Evolutionary conservation across 805 yeast genomes (phyloP), one percentile per base, ranked within the genome.

Genomic region (Barnettozyma populi): DNA sequence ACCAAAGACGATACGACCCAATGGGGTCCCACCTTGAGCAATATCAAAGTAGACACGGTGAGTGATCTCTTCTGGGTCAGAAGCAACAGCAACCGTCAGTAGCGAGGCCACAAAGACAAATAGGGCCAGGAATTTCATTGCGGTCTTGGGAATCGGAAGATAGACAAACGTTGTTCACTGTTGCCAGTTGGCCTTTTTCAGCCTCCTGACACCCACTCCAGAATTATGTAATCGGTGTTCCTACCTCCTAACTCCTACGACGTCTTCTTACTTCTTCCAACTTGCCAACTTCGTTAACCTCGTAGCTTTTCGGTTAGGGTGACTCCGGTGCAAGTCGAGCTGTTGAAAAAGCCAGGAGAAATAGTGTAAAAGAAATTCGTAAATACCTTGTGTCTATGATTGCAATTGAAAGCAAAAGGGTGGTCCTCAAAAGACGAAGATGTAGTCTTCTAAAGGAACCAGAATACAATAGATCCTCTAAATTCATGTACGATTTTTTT

Each of bases 1-100:
- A 11, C 97, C 98, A 65, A 92, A 74, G 50, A 83, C 86, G 54
- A 92, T 75, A 63, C 95, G 79, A 41, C 98, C 98, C 41, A 90
- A 70, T 5, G 71, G 60, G 65, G 82, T 71, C 46, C 80, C 94
- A 50, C 89, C 97, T 64, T 88, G 90, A 56, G 79, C 74, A 54
- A 90, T 72, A 64, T 92, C 97, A 59, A 90, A 90, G 71, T 73
- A 92, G 31, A 92, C 96, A 68, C 81, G 82, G 64, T 81, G 78
- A 50, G 96, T 88, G 64, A 88, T 53, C 34, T 62, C 67, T 7
- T 57, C 55, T 36, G 59, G 53, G 20, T 54, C 60, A 23, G 48
- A 23, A 16, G 36, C 48, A 16, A 56, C 36, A 14, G 52, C 53
- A 13, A 57, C 21, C 18, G 51, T 45, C 37, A 56, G 34, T 16